A percentile compares a stretch with the other conserved stretches of the same genome.
phyloP scores from a whole-genome alignment of 192 early-diverging fungal species.

The Backusella tuberculispora region DNA sequence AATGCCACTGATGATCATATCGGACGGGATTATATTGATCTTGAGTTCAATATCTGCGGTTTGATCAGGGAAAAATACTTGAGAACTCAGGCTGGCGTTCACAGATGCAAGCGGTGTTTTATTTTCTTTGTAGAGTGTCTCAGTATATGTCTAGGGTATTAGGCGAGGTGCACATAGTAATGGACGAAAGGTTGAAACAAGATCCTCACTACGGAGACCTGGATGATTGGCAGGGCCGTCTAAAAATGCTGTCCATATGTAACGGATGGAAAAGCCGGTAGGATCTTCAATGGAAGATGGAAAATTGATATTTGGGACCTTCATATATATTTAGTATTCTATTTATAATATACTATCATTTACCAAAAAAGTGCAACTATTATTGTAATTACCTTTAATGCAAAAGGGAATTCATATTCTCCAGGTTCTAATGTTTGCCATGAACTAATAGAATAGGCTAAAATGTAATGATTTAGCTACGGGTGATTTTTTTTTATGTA shows the following conservation, averaged over 20 bases:
- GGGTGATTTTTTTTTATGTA: background rate
- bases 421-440: conserved; percentile 35
- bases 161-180: conserved; percentile 38
- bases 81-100: conserved; percentile 18
- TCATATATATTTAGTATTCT: background rate
- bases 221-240: conserved; percentile 40
- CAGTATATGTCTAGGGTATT: conserved; percentile 31
- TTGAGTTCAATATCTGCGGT: background rate
- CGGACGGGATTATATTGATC: background rate
- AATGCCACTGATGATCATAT: conserved; percentile 15
- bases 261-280: conserved; percentile 32
- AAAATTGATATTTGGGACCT: conserved; percentile 49
- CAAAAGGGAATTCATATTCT: conserved; percentile 42
- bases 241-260: conserved; percentile 39
- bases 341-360: background rate
- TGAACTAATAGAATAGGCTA: background rate
- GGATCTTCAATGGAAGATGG: conserved; percentile 47
- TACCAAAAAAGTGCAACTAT: background rate
- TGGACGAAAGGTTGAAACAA: conserved; percentile 41
- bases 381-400: conserved; percentile 37
- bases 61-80: conserved; percentile 35
- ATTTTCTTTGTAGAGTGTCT: conserved; percentile 32
- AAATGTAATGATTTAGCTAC: background rate
- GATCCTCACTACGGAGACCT: conserved; percentile 34
- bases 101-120: conserved; percentile 26